These are phyloP conservation scores for Diaporthe helianthi DNA, from an alignment of 2,329 filamentous ascomycete species.

Conservation along the genomic window DNA sequence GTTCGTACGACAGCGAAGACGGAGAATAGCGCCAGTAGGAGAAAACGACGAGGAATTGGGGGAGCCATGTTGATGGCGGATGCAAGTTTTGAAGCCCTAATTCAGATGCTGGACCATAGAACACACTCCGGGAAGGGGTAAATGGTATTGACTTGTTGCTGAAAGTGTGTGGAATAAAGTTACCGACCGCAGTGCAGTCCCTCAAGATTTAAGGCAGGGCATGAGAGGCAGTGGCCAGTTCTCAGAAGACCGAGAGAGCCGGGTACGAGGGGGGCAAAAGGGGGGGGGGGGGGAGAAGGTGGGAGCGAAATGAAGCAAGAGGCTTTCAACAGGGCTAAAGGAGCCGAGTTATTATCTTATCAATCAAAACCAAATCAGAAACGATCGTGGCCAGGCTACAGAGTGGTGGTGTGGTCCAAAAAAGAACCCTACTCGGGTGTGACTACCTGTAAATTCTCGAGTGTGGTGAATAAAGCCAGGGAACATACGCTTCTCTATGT, in stretches of 20 bases:
- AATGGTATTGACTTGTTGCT: no score
- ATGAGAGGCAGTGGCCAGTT: not conserved
- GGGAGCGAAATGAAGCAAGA: not conserved
- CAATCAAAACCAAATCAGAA: slow-evolving; percentile 27
- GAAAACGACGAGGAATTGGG: not conserved
- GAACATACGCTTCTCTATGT: not conserved
- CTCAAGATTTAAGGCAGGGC: not conserved
- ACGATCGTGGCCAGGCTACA: not conserved
- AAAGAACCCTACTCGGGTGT: not conserved
- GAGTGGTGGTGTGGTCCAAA: not conserved
- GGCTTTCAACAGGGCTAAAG: not conserved
- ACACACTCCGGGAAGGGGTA: not conserved
- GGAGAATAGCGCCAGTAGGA: slow-evolving; percentile 4
- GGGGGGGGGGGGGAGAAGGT: not conserved
- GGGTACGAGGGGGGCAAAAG: not conserved
- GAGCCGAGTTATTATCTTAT: slow-evolving; percentile 29
- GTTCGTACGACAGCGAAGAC: slow-evolving; percentile 8
- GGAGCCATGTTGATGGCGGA: slow-evolving; percentile 10
- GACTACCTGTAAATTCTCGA: not conserved
- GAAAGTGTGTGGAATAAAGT: no score
- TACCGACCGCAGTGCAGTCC: not conserved
- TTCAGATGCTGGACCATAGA: not conserved
- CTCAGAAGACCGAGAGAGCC: not conserved
- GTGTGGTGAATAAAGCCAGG: not conserved
- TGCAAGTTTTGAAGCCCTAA: not conserved